A percentile compares a stretch with the other conserved stretches of the same genome.
Evolutionary conservation across 352 stramenopile genomes (phyloP).

Genomic region (Globisporangium uncinulatum): DNA sequence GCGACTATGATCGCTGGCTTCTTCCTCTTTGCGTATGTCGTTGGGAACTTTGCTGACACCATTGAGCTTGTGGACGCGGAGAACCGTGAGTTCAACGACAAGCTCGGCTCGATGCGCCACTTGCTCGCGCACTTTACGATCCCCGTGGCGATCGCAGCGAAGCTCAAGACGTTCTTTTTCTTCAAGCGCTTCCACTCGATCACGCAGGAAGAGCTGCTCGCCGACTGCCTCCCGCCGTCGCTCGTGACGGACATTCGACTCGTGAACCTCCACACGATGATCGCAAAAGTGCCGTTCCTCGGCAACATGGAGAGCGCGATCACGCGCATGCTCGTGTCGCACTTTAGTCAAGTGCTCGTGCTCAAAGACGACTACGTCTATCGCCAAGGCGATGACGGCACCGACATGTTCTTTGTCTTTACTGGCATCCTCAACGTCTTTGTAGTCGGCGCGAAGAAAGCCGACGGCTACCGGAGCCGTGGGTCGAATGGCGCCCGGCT

Average conservation of each 20-base stretch:
- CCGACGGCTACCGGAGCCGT: background rate
- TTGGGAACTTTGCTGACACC: constrained; percentile 43
- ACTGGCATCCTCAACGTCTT: constrained; percentile 38
- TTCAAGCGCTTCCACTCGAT: constrained; percentile 54
- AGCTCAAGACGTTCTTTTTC: constrained; percentile 44
- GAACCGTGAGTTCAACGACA: constrained; percentile 45
- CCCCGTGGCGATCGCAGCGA: constrained; percentile 22
- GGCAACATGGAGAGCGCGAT: constrained; percentile 35
- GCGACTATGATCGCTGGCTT: constrained; percentile 34
- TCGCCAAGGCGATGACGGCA: constrained; percentile 35
- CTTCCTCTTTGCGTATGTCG: constrained; percentile 42
- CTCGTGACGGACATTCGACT: constrained; percentile 49
- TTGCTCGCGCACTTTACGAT: constrained; percentile 37
- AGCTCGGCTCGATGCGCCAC: constrained; percentile 34
- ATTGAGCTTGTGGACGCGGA: constrained; percentile 40
- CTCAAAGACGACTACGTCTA: constrained; percentile 37
- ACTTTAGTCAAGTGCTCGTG: constrained; percentile 40
- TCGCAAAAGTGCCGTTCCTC: constrained; percentile 50
- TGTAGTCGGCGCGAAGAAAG: constrained; percentile 1
- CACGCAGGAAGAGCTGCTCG: constrained; percentile 40
- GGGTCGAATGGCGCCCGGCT: background rate
- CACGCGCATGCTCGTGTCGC: constrained; percentile 46
- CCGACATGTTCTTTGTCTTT: constrained; percentile 63
- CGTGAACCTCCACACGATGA: constrained; percentile 43
- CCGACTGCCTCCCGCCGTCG: constrained; percentile 37